Evolutionary conservation across 2,329 filamentous ascomycete genomes (phyloP), one percentile per base, ranked within the genome.

Genomic region (Aureobasidium sp.): DNA sequence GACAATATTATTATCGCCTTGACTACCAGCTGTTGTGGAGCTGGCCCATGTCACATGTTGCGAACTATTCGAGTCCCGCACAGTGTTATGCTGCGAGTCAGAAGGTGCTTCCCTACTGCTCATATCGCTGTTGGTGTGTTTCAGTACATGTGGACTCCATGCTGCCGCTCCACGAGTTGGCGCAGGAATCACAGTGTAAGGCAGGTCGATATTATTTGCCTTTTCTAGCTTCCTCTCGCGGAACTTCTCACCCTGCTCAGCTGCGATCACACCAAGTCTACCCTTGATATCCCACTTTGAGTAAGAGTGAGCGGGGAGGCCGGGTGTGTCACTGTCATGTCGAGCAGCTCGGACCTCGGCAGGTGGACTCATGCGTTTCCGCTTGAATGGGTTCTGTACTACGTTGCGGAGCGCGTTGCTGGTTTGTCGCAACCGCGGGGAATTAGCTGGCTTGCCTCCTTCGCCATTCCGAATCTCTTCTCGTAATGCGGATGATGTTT

Each of bases 161-260:
- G 80, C 80, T 39, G 80, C 79, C 42, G 68, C 69, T 42, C 75
- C 76, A 41, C 80, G 76, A 29, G 79, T 79, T 63, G 83, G 81
- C 5, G 83, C 83, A 3, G 84, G 84, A 57, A 87, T 84, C 36
- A 86, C 77, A 0, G 83, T 86, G 25, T 86, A 78, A 2, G 83
- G 82, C 15, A 85, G 67, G 27, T 79, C 73, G 7, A 69, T 69
- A 21, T 39, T 10, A 25, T 79, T 75, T 3, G 71, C 66, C 45
- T 70, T 67, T 21, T 65, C 68, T 36, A 55, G 71, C 66, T 67
- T 76, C 69, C 69, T 75, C 53, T 71, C 77, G 64, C 68, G 74
- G 48, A 77, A 73, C 47, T 71, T 74, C 54, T 80, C 75, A 53
- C 76, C 77, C 64, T 78, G 75, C 49, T 81, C 76, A 4, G 80